phyloP scores from a whole-genome alignment of 2,329 filamentous ascomycete species.

The Xylaria hypoxylon region DNA sequence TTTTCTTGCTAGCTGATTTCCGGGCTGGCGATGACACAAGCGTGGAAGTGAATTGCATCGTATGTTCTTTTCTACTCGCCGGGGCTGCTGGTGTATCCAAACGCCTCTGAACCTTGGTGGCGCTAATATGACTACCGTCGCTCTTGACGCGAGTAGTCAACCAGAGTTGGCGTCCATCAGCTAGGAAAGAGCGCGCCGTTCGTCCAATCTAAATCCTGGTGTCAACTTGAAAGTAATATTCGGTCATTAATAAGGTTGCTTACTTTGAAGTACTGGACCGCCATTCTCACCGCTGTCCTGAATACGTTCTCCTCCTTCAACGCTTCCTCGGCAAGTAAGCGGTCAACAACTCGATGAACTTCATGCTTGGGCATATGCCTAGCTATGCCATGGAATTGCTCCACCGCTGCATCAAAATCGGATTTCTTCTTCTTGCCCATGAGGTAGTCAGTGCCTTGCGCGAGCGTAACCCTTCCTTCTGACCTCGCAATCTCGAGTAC shows the following conservation, averaged over 20 bases:
- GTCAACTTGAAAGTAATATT: conserved; percentile 42
- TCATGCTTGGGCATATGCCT: conserved; percentile 78
- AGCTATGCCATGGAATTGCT: conserved; percentile 75
- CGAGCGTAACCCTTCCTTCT: conserved; percentile 73
- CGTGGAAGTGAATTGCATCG: conserved; percentile 54
- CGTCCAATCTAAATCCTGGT: conserved; percentile 54
- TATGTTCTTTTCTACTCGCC: conserved; percentile 42
- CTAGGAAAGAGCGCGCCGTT: conserved; percentile 58
- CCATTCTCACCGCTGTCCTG: conserved; percentile 72
- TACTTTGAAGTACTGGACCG: conserved; percentile 78
- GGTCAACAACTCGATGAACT: conserved; percentile 85
- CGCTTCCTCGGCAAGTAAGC: conserved; percentile 78
- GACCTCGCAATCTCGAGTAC: conserved; percentile 76
- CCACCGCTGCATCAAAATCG: conserved; percentile 61
- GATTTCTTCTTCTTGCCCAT: conserved; percentile 74
- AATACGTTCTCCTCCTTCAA: conserved; percentile 76
- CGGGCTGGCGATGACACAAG: conserved; percentile 66
- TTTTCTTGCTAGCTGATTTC: conserved; percentile 52
- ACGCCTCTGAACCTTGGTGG: conserved; percentile 52
- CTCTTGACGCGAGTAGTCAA: conserved; percentile 55
- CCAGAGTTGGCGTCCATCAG: conserved; percentile 58
- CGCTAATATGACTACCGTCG: conserved; percentile 50
- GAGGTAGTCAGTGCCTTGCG: conserved; percentile 87
- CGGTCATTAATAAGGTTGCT: conserved; percentile 44
- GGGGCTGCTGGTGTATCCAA: conserved; percentile 54